A percentile compares a stretch with the other conserved stretches of the same genome.
Conservation (phyloP, 139 green algal genomes). For the Micractinium conductrix region DNA sequence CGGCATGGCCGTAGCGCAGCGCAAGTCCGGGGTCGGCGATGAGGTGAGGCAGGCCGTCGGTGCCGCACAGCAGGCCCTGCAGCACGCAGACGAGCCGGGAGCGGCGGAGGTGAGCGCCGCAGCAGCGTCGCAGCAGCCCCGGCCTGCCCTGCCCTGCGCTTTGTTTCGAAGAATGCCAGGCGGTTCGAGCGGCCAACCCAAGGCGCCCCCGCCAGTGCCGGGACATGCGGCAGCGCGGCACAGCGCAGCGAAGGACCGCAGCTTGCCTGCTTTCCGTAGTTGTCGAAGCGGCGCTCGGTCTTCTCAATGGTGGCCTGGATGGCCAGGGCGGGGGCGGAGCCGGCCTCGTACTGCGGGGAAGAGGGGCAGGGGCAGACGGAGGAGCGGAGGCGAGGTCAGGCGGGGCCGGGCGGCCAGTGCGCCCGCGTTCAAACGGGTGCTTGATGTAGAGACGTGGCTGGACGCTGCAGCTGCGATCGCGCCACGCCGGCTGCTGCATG, state of each 20-base stretch:
- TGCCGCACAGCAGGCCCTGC: constrained; percentile 96
- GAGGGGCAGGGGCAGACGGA: not conserved
- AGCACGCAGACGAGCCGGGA: no score
- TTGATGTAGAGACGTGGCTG: no score
- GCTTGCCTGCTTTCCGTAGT: constrained; percentile 91
- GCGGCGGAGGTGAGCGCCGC: no score
- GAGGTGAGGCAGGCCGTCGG: constrained; percentile 97
- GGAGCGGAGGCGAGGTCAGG: not conserved
- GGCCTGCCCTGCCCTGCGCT: no score
- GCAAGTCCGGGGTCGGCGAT: constrained; percentile 97
- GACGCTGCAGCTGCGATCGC: not conserved
- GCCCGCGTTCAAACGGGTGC: no score
- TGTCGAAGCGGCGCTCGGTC: constrained; percentile 94
- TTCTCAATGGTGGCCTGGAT: constrained; percentile 95
- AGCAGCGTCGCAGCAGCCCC: no score
- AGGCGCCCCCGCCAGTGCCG: no score
- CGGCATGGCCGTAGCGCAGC: constrained; percentile 91
- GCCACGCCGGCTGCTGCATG: not conserved
- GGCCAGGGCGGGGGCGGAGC: constrained; percentile 86
- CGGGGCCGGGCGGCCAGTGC: no score
- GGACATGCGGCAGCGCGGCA: no score
- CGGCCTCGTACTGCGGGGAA: constrained; percentile 90
- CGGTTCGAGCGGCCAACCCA: no score
- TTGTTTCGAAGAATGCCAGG: no score
- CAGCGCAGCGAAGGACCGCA: no score